Evolutionary conservation across 2,329 filamentous ascomycete species (phyloP), one percentile per base, ranked within the genome.

Genomic region (Fusarium multiceps): DNA sequence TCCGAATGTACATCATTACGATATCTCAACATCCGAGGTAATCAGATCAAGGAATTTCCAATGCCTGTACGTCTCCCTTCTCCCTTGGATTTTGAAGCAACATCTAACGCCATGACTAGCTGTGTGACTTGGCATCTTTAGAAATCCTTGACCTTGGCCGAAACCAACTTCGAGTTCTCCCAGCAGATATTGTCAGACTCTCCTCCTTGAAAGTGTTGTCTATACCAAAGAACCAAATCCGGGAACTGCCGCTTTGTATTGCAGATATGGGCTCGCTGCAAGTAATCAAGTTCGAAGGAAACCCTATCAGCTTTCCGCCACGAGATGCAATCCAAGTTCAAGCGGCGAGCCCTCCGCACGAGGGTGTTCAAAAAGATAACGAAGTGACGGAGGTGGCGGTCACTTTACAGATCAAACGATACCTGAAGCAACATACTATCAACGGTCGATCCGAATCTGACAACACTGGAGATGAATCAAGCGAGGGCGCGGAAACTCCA

Each of bases 61-160:
- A 77, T 88, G 64, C 80, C 86, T 70, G 87, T 89, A 81, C 80
- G 37, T 42, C 25, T 47, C 55, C 45, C 73, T 55, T 67, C 62
- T 58, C 58, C 43, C 18, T 11, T 34, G 25, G 25, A 16, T 20
- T 21, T 43, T 42, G 68, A 71, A 50, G 16, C 55, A 72, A 23
- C 25, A n/a, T 56, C 74, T 78, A 63, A 78, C 64, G 51, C 16
- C 25, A 56, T 47, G 23, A 40, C 23, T 77, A 97, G 94, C 88
- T 98, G 62, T 94, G 95, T 78, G 90, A 94, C 79, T 86, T 98
- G 66, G 90, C 89, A 55, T 92, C 93, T 34, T 87, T 98, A 58
- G 94, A 98, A 81, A 97, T 98, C 63, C 87, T 98, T 66, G 95
- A 98, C 81, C 86, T 98, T 57, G 94, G 94, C 78, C 89, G 93